phyloP scores from a whole-genome alignment of 805 yeast genomes.

The Pichia cephalocereana region DNA sequence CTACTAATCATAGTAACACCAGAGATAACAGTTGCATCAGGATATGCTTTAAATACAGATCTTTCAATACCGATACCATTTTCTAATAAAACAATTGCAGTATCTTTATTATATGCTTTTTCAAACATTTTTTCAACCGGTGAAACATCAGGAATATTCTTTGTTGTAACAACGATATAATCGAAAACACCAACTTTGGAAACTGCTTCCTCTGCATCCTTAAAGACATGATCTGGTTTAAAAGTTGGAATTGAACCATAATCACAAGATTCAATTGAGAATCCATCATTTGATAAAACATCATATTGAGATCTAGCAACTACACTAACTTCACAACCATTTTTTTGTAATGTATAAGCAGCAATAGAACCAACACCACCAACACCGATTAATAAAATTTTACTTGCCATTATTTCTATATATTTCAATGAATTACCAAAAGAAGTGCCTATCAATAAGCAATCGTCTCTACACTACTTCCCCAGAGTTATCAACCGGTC shows the following conservation, averaged over 20 bases:
- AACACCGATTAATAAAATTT: slow-evolving; percentile 60
- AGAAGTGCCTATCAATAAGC: too few species aligned
- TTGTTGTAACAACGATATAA: slow-evolving; percentile 51
- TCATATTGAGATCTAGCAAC: slow-evolving; percentile 62
- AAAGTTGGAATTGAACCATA: slow-evolving; percentile 48
- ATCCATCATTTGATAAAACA: slow-evolving; percentile 42
- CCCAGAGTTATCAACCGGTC: too few species aligned
- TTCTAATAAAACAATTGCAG: slow-evolving; percentile 30
- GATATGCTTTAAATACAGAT: slow-evolving; percentile 25
- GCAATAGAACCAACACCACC: slow-evolving; percentile 85
- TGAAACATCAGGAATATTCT: slow-evolving; percentile 56
- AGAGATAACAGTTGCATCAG: slow-evolving; percentile 27
- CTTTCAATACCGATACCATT: slow-evolving; percentile 34
- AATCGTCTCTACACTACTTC: too few species aligned
- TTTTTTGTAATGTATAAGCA: slow-evolving; percentile 48
- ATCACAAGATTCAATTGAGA: slow-evolving; percentile 48
- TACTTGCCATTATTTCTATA: slow-evolving; percentile 11
- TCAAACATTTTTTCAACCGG: slow-evolving; percentile 31
- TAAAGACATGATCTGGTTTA: slow-evolving; percentile 40
- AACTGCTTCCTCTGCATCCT: slow-evolving; percentile 38
- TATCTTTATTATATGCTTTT: slow-evolving; percentile 20
- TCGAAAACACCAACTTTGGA: slow-evolving; percentile 34
- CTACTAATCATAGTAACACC: slow-evolving; percentile 33
- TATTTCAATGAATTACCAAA: too few species aligned
- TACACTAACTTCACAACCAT: slow-evolving; percentile 46